phyloP scores from a whole-genome alignment of 768 basidiomycete genomes.

The Flagelloscypha sp. region DNA sequence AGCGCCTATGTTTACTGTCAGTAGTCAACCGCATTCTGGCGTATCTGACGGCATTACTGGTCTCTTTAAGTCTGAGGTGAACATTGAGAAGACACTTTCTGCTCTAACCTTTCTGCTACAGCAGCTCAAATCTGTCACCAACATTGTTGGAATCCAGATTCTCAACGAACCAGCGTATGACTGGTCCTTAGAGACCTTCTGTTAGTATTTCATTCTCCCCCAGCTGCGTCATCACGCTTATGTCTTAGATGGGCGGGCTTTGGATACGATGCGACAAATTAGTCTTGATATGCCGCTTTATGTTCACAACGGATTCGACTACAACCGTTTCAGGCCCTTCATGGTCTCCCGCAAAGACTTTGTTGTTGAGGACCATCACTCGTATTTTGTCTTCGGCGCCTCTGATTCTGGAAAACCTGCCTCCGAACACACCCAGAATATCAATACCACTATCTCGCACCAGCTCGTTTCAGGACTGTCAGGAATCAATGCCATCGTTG shows the following conservation, averaged over 20 bases:
- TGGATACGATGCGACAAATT: conserved; percentile 35
- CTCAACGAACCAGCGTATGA: conserved; percentile 54
- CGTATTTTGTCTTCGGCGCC: conserved; percentile 60
- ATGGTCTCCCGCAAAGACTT: conserved; percentile 48
- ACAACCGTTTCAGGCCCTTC: conserved; percentile 40
- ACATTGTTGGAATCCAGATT: conserved; percentile 54
- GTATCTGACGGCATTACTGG: conserved; percentile 32
- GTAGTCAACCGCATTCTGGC: conserved; percentile 31
- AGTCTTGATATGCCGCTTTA: conserved; percentile 53
- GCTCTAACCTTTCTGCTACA: conserved; percentile 31
- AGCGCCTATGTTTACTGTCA: too few relatives aligned
- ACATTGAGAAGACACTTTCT: conserved; percentile 30
- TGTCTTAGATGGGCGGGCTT: conserved; percentile 41
- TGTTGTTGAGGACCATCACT: conserved; percentile 67
- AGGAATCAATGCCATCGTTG: conserved; percentile 40
- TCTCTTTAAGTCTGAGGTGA: conserved; percentile 26
- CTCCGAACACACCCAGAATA: conserved; percentile 31
- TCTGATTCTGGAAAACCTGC: conserved; percentile 40
- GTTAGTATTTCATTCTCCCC: conserved; percentile 11
- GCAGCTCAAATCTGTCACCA: conserved; percentile 35
- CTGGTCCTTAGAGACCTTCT: too few relatives aligned
- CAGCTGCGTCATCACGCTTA: conserved; percentile 5
- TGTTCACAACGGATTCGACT: conserved; percentile 61
- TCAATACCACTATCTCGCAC: conserved; percentile 19
- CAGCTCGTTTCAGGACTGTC: conserved; percentile 24